Conservation (phyloP, 176 grass and related monocot species). For the Urochloa ruziziensis region DNA sequence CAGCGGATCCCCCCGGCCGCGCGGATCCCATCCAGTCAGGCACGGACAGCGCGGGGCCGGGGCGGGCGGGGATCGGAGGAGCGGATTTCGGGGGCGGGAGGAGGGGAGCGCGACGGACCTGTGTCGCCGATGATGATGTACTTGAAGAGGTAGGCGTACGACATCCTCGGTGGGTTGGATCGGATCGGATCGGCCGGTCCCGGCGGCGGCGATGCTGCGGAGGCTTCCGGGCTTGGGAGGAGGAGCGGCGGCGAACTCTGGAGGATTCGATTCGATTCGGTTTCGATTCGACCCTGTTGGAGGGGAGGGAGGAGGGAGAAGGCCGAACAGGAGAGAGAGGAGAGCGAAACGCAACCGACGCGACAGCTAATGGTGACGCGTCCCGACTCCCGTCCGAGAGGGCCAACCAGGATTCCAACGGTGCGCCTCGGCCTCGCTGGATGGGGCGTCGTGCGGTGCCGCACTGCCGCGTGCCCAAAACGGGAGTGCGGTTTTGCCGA, state of each 20-base stretch:
- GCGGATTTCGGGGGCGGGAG: background rate
- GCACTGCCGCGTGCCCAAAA: too few relatives aligned
- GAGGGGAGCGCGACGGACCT: conserved; percentile 20
- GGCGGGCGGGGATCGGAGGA: background rate
- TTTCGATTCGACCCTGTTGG: background rate
- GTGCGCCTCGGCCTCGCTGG: too few relatives aligned
- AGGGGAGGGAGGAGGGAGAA: background rate
- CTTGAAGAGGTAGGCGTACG: conserved; percentile 99
- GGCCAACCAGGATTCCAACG: background rate
- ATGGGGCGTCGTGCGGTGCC: too few relatives aligned
- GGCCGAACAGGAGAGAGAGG: background rate
- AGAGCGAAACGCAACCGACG: background rate
- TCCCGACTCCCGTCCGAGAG: background rate
- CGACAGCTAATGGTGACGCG: conserved; percentile 7
- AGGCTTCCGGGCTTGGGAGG: background rate
- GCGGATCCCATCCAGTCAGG: conserved; percentile 2
- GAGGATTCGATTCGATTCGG: conserved; percentile 15
- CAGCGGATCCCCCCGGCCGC: background rate
- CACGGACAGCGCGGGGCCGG: too few relatives aligned
- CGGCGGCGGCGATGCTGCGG: background rate
- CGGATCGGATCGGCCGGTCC: background rate
- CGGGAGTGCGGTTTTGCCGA: too few relatives aligned
- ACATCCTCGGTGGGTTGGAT: conserved; percentile 43
- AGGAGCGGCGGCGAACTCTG: background rate
- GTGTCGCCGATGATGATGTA: conserved; percentile 99